A percentile compares a stretch with the other conserved stretches of the same genome.
These are phyloP conservation scores for Kluyveromyces sp. DNA, from an alignment of 1,139 yeast species.

Conservation along the genomic window DNA sequence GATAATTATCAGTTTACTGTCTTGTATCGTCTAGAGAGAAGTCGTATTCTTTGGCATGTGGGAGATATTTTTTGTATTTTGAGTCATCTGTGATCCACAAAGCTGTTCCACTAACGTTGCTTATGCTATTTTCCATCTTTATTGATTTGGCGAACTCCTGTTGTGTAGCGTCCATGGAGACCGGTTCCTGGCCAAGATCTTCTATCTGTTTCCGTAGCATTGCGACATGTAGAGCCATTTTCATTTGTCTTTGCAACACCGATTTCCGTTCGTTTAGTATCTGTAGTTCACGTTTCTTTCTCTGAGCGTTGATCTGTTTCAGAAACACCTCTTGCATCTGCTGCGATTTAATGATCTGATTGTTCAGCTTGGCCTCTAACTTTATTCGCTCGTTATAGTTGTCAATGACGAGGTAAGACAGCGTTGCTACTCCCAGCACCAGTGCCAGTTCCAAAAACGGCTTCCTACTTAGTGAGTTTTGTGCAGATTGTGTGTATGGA, in stretches of 20 bases:
- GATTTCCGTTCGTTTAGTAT: slow-evolving; percentile 43
- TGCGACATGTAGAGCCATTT: slow-evolving; percentile 59
- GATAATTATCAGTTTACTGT: background rate
- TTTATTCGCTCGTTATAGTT: slow-evolving; percentile 41
- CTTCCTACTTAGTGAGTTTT: slow-evolving; percentile 8
- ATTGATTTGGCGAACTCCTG: slow-evolving; percentile 50
- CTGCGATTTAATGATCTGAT: slow-evolving; percentile 39
- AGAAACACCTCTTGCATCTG: slow-evolving; percentile 40
- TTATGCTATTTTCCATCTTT: slow-evolving; percentile 47
- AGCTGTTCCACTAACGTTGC: slow-evolving; percentile 47
- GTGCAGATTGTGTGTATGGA: slow-evolving; percentile 1
- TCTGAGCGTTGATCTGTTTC: slow-evolving; percentile 36
- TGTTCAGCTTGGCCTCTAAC: slow-evolving; percentile 37
- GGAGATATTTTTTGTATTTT: slow-evolving; percentile 44
- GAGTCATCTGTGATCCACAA: slow-evolving; percentile 53
- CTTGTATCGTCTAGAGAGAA: background rate
- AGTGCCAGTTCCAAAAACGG: slow-evolving; percentile 24
- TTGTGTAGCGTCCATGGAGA: slow-evolving; percentile 44
- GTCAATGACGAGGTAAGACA: slow-evolving; percentile 45
- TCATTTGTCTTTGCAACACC: slow-evolving; percentile 46
- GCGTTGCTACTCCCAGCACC: slow-evolving; percentile 24
- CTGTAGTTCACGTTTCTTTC: slow-evolving; percentile 43
- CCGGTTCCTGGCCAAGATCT: slow-evolving; percentile 49
- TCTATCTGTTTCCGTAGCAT: slow-evolving; percentile 50
- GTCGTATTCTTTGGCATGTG: slow-evolving; percentile 56